Evolutionary conservation across 148 eudicot genomes (phyloP).

Genomic region (Rhododendron griersonianum): DNA sequence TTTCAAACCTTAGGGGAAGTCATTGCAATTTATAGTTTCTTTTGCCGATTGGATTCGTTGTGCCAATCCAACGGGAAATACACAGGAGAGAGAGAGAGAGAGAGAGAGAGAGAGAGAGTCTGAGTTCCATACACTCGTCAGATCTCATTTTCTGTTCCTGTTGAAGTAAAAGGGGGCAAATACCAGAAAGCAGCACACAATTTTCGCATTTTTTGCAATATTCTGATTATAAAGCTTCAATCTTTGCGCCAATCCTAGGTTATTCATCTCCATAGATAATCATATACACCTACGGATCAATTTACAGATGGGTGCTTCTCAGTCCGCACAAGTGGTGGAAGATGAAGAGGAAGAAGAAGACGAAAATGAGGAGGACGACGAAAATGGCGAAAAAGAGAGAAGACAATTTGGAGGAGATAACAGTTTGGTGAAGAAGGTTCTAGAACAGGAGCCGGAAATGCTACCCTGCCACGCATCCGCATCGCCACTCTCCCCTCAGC

Average conservation of each 20-base stretch:
- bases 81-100: too few species aligned
- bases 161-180: too few species aligned
- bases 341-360: conserved; percentile 59
- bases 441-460: conserved; percentile 96
- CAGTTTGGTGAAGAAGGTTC: conserved; percentile 58
- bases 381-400: conserved; percentile 19
- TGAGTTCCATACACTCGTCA: too few species aligned
- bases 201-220: too few species aligned
- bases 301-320: conserved; percentile 61
- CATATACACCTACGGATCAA: neutral
- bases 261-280: neutral
- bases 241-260: conserved; percentile 4
- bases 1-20: neutral
- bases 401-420: conserved; percentile 17
- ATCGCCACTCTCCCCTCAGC: conserved; percentile 91
- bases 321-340: conserved; percentile 55
- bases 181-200: too few species aligned
- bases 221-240: neutral
- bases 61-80: too few species aligned
- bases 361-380: conserved; percentile 21
- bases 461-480: conserved; percentile 97
- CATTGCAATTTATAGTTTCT: neutral
- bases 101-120: too few species aligned
- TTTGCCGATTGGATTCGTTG: too few species aligned
- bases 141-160: too few species aligned